Base-by-base conservation (phyloP, 164 flowering plant genomes). In the Sextonia rubra region DNA sequence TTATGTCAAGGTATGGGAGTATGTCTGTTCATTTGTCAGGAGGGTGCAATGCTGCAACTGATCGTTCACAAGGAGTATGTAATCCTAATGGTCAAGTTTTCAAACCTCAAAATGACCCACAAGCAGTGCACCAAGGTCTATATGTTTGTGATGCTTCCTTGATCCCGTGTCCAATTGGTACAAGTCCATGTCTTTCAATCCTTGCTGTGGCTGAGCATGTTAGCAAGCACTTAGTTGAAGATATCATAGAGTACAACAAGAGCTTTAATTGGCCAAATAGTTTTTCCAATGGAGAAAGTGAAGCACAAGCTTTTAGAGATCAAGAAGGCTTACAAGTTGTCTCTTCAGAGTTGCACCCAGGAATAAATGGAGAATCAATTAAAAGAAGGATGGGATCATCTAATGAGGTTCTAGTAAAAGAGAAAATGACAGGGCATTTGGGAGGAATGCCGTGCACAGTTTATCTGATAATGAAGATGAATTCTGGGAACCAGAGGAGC, bases 11-110 rank as follows among this genome's bases (percentile, higher is more conserved):
- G 74, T 78, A 71, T 24, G 71, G 88, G 55, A 88, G 91, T 83
- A 80, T 86, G n/a, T 82, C 90, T 0, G 90, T 88, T 67, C 91
- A 88, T 77, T 88, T 84, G 68, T 77, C 85, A 80, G 91, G 91
- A 62, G 88, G 91, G 25, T 86, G 91, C 79, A 79, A 74, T 78
- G 89, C 81, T 37, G 80, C 91, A 48, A 60, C 85, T 48, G 81
- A 84, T 76, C 65, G 77, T 77, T 76, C 81, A 30, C 29, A 68
- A 17, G 89, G 90, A 9, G 91, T 88, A n/a, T 88, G 91, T 55
- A 85, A 84, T 67, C 70, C 81, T 25, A 70, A 74, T 27, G 92
- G 92, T 25, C 90, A 83, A 70, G 90, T 88, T 77, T 86, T 80
- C 63, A 74, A 84, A 30, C 69, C 78, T 11, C 66, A 58, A 6